Evolutionary conservation across 345 rosid genomes (phyloP).

Genomic region (Geranium rotundifolium): DNA sequence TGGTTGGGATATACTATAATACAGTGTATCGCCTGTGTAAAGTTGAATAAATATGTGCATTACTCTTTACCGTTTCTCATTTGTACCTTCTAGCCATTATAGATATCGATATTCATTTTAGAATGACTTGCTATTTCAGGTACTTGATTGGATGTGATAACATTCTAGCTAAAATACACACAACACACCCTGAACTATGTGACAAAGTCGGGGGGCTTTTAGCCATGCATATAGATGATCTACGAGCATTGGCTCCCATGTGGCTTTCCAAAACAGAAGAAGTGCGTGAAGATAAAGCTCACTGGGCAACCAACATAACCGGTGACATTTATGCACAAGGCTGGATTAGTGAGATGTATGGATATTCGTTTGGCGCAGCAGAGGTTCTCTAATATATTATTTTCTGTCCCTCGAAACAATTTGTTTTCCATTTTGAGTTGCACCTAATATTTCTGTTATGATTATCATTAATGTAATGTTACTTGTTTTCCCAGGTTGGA

Average conservation of each 20-base stretch:
- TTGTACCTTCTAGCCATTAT: background rate
- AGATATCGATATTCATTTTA: constrained; percentile 1
- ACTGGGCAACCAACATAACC: constrained; percentile 89
- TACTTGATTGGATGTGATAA: constrained; percentile 93
- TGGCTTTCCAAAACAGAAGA: constrained; percentile 99
- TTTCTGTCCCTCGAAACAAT: background rate
- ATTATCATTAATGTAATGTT: constrained; percentile 7
- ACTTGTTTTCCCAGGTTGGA: constrained; percentile 54
- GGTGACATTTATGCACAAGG: constrained; percentile 95
- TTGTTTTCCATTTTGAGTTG: background rate
- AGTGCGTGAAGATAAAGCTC: constrained; percentile 83
- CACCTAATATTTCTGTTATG: background rate
- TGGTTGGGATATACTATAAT: background rate
- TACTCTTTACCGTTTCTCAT: background rate
- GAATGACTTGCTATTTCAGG: constrained; percentile 23
- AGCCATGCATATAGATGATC: constrained; percentile 97
- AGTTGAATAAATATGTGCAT: background rate
- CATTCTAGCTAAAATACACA: constrained; percentile 70
- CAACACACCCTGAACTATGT: constrained; percentile 70
- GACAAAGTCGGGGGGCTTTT: constrained; percentile 98
- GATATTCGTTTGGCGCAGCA: constrained; percentile 99
- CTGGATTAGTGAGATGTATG: constrained; percentile 99
- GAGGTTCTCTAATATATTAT: constrained; percentile 29
- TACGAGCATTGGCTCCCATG: constrained; percentile 72
- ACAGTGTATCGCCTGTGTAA: constrained; percentile 2